Evolutionary conservation across 768 basidiomycete genomes (phyloP), one percentile per base, ranked within the genome.

Genomic region (Boletus reticuloceps): DNA sequence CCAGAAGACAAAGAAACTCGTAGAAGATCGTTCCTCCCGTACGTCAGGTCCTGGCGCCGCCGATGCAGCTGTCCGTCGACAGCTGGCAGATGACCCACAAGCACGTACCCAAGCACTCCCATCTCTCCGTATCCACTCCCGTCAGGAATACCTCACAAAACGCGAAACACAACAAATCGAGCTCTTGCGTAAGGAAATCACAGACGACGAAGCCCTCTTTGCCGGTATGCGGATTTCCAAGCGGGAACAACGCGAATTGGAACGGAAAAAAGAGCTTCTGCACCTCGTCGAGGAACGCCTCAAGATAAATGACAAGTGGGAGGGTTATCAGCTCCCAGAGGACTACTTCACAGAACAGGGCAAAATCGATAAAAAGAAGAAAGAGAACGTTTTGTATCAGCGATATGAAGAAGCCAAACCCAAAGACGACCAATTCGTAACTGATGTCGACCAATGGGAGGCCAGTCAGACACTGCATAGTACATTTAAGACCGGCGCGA

Each of bases 281-380:
- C 81, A 83, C 51, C 81, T 98, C 43, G 96, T 96, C 51, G 96
- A 99, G 72, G 95, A 95, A 68, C 84, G 96, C 29, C 78, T 96
- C 58, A 88, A 86, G 66, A 97, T 99, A 53, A 90, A 93, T 70
- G 97, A 99, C 75, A 93, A 91, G 58, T 92, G 81, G 74, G 97
- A 99, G 58, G 96, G 96, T 9, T 99, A 99, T 68, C 86, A 89
- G 74, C 82, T 98, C 41, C 97, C 97, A 0, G 97, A 98, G 62
- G 97, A 98, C 71, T 99, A 99, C 69, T 82, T 98, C 63, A 99
- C 97, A 1, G 96, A 96, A 65, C 94, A 98, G 69, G 97, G 97
- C 29, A 97, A 95, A 74, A 94, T 99, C 56, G 95, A 98, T 80
- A 89, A 85, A 74, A 94, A 97, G 79, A 93, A 91, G 74, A 94